Conservation (phyloP, 345 rosid genomes). For the Cardamine occulta region DNA sequence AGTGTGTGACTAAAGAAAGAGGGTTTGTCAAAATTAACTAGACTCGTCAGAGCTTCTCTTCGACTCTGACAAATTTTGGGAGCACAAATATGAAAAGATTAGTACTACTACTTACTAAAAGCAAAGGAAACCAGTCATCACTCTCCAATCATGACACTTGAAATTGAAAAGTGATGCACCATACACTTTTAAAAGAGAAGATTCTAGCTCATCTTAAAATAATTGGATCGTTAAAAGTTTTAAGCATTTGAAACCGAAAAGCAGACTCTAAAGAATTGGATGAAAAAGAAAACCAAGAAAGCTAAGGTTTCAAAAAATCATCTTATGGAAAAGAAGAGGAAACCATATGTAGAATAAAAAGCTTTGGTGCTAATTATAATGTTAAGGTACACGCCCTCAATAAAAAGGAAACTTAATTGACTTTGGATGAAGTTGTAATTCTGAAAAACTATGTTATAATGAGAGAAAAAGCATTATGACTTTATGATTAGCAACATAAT, state of each 20-base stretch:
- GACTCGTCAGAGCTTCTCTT: neutral
- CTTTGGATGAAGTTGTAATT: neutral
- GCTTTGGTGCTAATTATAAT: too few relatives aligned
- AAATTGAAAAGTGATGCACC: slow-evolving; percentile 8
- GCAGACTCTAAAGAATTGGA: neutral
- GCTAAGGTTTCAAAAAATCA: neutral
- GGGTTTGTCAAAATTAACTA: neutral
- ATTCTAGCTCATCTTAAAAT: neutral
- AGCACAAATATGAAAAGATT: neutral
- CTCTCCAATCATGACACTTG: neutral
- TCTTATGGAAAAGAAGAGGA: neutral
- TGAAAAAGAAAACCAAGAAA: neutral
- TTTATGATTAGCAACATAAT: neutral
- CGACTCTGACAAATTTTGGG: neutral
- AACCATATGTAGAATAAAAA: too few relatives aligned
- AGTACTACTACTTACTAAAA: too few relatives aligned
- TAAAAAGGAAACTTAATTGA: neutral
- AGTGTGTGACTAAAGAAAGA: neutral
- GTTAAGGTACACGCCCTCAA: neutral
- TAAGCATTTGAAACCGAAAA: neutral
- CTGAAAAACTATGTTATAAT: neutral
- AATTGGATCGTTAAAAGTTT: neutral
- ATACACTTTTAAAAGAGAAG: neutral
- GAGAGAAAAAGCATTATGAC: neutral
- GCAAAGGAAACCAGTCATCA: neutral